Base-by-base conservation (phyloP, 2,329 filamentous ascomycete species). In the Sporothrix schenckii region DNA sequence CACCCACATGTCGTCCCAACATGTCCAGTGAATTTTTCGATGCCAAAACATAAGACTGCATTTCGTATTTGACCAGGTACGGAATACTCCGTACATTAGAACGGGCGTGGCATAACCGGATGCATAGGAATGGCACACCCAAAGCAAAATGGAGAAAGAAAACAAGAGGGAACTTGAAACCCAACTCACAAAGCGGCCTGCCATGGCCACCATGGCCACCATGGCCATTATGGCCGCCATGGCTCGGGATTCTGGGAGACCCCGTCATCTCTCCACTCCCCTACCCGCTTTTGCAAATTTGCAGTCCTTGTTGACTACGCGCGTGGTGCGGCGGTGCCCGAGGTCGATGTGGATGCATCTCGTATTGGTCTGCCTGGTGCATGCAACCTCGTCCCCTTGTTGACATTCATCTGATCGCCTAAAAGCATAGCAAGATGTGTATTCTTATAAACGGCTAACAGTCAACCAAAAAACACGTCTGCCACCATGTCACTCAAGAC, bases 231-330 rank as follows among this genome's bases (percentile, higher is more conserved):
- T 39, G 6, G 16, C 56, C 13, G 14, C 56, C 16, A 24, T 61
- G 58, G 58, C 39, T 53, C 34, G 44, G 61, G 61, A 65, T 44
- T n/a, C 30, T 27, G 50, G n/a, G n/a, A 67, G 16, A 68, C 52
- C 27, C 52, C 21, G 52, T 30, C 52, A 4, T 24, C 65, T 58
- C 52, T 49, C 52, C 39, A 27, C 52, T 34, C 5, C 50, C 44
- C 47, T 68, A 67, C 66, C 66, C 52, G 66, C 66, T 68, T 47
- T 67, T 67, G 52, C 52, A 68, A 68, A 30, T 56, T 58, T 68
- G 52, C 44, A 34, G 41, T 14, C 24, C 24, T 34, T 21, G 50
- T 14, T 9, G 61, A 21, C n/a, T n/a, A 9, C 27, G n/a, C 44
- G 50, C 27, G 34, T 56, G 49, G 50, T 58, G 21, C 21, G 16